Base-by-base conservation (phyloP, 441 rosid genomes). In the Eugenia klotzschiana region DNA sequence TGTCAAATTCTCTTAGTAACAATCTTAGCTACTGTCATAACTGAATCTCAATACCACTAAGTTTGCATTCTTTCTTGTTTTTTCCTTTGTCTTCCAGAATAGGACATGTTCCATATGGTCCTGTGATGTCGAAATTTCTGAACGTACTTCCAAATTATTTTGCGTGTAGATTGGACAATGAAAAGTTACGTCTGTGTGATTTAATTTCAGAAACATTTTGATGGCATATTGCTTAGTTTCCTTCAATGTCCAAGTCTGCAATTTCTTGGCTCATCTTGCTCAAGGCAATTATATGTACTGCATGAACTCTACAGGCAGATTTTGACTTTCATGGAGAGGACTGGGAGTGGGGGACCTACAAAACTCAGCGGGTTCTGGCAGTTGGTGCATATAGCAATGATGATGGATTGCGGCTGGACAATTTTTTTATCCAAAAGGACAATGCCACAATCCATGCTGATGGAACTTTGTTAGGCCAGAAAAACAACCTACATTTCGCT, bases 281-380 rank as follows among this genome's bases (percentile, higher is more conserved):
- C 77, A 37, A 69, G 77, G 40, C 25, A 51, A 40, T 79, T 74
- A 33, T 22, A 56, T 41, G 80, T 80, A 69, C 69, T 8, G 5
- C 85, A n/a, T 84, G 29, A 60, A 40, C 82, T 77, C 87, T 77
- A 84, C 94, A 97, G 98, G 99, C 98, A 55, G 99, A 95, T 81
- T 97, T 97, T 86, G 99, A 97, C 89, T 94, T 97, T 85, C 96
- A 92, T 79, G 99, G 99, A 55, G 98, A 97, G 87, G 98, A 97
- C 50, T 95, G 98, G 98, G 98, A 97, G 87, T 97, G 99, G 99
- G 99, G 99, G 80, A 88, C 92, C 83, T 94, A 97, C 91, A 94
- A 92, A 86, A 94, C 96, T 64, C 99, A 97, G 89, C 98, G 92
- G 83, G 95, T 94, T 85, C 86, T 93, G 87, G 98, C 98, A 26